phyloP scores from a whole-genome alignment of 371 early-diverging fungal genomes.

The Synchytrium microbalum region DNA sequence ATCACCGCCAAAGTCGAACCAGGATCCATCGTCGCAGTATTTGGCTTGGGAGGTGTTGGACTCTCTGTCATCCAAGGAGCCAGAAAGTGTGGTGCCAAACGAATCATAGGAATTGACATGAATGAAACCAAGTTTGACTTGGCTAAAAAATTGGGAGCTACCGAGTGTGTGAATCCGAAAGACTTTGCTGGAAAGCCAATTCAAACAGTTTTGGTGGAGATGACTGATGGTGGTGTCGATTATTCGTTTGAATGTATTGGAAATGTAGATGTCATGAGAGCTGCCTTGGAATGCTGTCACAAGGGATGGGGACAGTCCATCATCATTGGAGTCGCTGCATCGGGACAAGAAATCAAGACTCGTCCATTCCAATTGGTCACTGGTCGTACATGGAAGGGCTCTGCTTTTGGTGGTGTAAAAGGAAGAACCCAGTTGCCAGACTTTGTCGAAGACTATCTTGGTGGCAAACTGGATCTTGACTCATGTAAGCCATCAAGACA shows the following conservation, averaged over 20 bases:
- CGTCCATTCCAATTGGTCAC: conserved; percentile 94
- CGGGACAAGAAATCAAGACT: conserved; percentile 84
- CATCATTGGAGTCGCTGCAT: conserved; percentile 88
- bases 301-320: conserved; percentile 46
- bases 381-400: conserved; percentile 89
- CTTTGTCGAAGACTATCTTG: conserved; percentile 75
- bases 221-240: conserved; percentile 92
- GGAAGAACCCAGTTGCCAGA: conserved; percentile 85
- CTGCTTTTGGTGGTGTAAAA: conserved; percentile 95
- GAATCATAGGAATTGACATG: conserved; percentile 85
- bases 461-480: conserved; percentile 81
- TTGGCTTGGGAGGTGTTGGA: conserved; percentile 94
- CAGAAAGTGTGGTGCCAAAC: conserved; percentile 58
- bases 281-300: conserved; percentile 86
- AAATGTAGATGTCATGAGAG: conserved; percentile 84
- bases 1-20: conserved; percentile 65
- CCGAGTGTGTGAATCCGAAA: conserved; percentile 85
- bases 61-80: conserved; percentile 87
- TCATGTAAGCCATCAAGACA: conserved; percentile 19
- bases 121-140: conserved; percentile 65
- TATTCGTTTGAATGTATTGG: conserved; percentile 95
- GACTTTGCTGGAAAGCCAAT: conserved; percentile 51
- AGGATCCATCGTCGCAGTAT: conserved; percentile 63
- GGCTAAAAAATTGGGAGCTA: conserved; percentile 84
- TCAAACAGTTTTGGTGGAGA: conserved; percentile 76